These are phyloP conservation scores for Xylaria sp. DNA, from an alignment of 2,329 filamentous ascomycete species.

Conservation along the genomic window DNA sequence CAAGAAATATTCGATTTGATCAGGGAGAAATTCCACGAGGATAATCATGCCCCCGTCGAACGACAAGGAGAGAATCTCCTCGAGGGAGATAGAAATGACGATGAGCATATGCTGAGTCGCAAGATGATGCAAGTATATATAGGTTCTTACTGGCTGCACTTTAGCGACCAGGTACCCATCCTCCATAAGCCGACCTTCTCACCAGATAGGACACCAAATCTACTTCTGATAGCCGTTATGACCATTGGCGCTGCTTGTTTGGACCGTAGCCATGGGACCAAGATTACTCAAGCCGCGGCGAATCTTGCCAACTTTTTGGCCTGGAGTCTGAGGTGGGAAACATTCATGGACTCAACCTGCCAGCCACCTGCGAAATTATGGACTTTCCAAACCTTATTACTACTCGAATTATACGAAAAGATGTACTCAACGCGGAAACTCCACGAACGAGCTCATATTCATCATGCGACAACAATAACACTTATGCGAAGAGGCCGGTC, in stretches of 20 bases:
- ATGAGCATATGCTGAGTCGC: constrained; percentile 77
- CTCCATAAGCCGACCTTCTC: constrained; percentile 94
- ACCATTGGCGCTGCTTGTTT: constrained; percentile 90
- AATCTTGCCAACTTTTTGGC: constrained; percentile 89
- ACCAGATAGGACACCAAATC: constrained; percentile 84
- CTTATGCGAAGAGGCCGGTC: constrained; percentile 94
- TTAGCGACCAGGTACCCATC: constrained; percentile 93
- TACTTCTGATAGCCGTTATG: constrained; percentile 89
- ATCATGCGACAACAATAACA: constrained; percentile 94
- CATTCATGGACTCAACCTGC: constrained; percentile 92
- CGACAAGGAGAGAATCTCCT: constrained; percentile 81
- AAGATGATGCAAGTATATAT: constrained; percentile 98
- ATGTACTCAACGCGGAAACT: constrained; percentile 93
- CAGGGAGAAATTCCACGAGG: constrained; percentile 81
- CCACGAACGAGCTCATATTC: constrained; percentile 94
- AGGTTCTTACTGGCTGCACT: constrained; percentile 92
- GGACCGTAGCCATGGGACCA: constrained; percentile 80
- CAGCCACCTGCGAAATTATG: constrained; percentile 92
- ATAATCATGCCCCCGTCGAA: constrained; percentile 76
- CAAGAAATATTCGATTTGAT: constrained; percentile 86
- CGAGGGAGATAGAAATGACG: constrained; percentile 77
- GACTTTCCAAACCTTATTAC: constrained; percentile 90
- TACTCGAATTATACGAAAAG: constrained; percentile 96
- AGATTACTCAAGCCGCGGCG: constrained; percentile 79
- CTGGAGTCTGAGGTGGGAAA: constrained; percentile 94